Base-by-base conservation (phyloP, 2,329 filamentous ascomycete species). In the Emericellopsis cladophorae region DNA sequence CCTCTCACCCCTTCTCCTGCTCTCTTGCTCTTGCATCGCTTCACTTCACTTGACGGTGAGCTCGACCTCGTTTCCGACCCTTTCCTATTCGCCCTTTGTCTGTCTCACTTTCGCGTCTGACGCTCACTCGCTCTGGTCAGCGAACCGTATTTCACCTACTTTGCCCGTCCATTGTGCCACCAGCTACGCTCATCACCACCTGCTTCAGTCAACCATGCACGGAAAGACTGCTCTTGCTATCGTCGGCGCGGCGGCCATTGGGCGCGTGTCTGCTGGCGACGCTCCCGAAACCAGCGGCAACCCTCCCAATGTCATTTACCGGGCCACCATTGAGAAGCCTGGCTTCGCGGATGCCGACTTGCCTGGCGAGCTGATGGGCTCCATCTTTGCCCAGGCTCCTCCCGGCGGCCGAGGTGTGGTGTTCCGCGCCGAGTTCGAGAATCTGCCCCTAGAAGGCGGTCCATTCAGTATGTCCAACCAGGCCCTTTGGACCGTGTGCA, bases 231-330 rank as follows among this genome's bases (percentile, higher is more conserved):
- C 29, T 9, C 36, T 42, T 36, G 37, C 41, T 49, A 53, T 35
- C 54, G 52, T 29, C 46, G 55, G 22, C 36, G 37, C 33, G 26
- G 37, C 42, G 21, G 32, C 31, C 29, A 16, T 56, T 31, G 50
- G 54, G 23, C 51, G 53, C 29, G 56, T 46, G 23, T 42, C 44
- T 40, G 54, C 54, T 31, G 51, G 57, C 40, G 64, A 76, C 49
- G 77, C 79, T 36, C 56, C 65, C 9, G 54, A 68, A 33, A 65
- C 74, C 15, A 58, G 53, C 14, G 62, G 71, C 58, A 84, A 84
- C 60, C 72, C 78, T 2, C 44, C 55, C 4, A 69, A 69, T 29
- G 58, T 65, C 23, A 54, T 63, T 26, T 83, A 76, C 59, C 59
- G 66, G 41, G 81, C 76, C 15, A 61, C 55, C 2, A 66, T 85